These are phyloP conservation scores for Cornus controversa DNA, from an alignment of 148 eudicot species.

Conservation along the genomic window DNA sequence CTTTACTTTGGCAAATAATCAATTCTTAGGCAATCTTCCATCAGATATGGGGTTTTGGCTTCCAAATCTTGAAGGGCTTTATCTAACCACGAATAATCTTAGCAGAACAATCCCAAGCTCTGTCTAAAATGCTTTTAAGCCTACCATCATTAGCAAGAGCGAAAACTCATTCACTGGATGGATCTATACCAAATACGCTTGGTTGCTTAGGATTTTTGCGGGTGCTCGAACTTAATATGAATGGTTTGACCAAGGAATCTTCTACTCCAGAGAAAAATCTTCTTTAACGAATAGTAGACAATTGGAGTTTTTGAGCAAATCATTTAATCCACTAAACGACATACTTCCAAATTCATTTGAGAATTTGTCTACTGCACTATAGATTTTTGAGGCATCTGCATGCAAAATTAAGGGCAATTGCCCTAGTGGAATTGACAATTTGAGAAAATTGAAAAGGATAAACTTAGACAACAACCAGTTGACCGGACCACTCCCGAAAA, in stretches of 20 bases:
- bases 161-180: slow-evolving; percentile 17
- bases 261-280: no score
- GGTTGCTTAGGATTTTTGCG: slow-evolving; percentile 18
- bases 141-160: not conserved
- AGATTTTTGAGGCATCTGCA: slow-evolving; percentile 16
- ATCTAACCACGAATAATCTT: slow-evolving; percentile 6
- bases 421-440: slow-evolving; percentile 24
- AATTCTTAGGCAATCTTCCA: slow-evolving; percentile 8
- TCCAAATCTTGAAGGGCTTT: not conserved
- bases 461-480: slow-evolving; percentile 19
- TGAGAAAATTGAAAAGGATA: slow-evolving; percentile 14
- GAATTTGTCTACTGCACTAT: slow-evolving; percentile 14
- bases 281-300: slow-evolving; percentile 26
- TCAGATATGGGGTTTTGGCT: no score
- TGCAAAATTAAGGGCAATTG: slow-evolving; percentile 15
- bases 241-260: no score
- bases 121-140: slow-evolving; percentile 23
- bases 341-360: slow-evolving; percentile 23
- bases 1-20: not conserved
- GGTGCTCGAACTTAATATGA: slow-evolving; percentile 1
- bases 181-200: slow-evolving; percentile 16
- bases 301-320: not conserved
- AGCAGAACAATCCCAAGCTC: slow-evolving; percentile 22
- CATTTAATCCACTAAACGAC: slow-evolving; percentile 21
- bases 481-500: slow-evolving; percentile 21